Conservation (phyloP, 2,329 filamentous ascomycete species). For the Scopulariopsis brevicaulis region DNA sequence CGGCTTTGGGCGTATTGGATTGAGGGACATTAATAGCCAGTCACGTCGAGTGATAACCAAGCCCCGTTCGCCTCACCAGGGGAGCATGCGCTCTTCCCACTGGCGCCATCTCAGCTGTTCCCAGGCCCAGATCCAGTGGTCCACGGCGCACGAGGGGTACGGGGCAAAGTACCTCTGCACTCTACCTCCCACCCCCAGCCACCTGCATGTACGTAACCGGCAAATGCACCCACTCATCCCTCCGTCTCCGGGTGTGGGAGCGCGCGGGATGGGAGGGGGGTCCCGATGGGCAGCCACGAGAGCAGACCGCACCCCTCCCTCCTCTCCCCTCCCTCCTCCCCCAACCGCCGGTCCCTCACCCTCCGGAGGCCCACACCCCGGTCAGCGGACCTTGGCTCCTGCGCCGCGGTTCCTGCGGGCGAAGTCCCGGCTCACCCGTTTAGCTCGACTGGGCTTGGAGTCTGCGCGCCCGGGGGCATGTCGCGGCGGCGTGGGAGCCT, state of each 20-base stretch:
- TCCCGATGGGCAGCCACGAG: neutral
- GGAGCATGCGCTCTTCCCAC: too few species aligned
- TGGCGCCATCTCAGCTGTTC: too few species aligned
- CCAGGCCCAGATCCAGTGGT: too few species aligned
- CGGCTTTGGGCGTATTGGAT: too few species aligned
- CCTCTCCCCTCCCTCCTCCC: too few species aligned
- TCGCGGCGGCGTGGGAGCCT: neutral
- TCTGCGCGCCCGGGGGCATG: neutral
- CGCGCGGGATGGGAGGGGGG: neutral
- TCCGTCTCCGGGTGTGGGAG: neutral
- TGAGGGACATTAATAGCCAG: too few species aligned
- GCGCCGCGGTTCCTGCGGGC: too few species aligned
- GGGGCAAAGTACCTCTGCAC: neutral
- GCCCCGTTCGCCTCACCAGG: too few species aligned
- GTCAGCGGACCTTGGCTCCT: neutral
- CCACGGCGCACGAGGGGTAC: neutral
- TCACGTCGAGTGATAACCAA: too few species aligned
- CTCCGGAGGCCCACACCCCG: neutral
- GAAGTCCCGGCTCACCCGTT: neutral
- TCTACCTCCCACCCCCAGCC: neutral
- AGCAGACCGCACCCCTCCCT: neutral
- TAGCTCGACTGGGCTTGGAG: neutral
- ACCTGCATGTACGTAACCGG: neutral
- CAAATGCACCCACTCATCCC: neutral
- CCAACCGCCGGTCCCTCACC: neutral